These are phyloP conservation scores for Diaporthe australafricana DNA, from an alignment of 2,329 filamentous ascomycete genomes.

Conservation along the genomic window DNA sequence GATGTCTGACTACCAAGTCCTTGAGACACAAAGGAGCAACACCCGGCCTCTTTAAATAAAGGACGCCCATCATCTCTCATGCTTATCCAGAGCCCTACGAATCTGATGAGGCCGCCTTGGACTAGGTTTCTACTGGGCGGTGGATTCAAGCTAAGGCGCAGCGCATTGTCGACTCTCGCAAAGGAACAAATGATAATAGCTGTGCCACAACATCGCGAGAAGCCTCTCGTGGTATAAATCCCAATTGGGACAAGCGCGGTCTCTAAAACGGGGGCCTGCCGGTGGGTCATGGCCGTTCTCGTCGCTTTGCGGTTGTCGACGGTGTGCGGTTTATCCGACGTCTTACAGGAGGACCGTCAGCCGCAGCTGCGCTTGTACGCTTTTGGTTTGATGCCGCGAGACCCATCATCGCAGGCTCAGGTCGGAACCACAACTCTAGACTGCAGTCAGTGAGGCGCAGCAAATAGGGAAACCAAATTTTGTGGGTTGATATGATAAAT, in stretches of 20 bases:
- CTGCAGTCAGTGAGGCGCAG: background rate
- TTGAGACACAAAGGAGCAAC: background rate
- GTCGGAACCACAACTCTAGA: background rate
- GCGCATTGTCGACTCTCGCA: background rate
- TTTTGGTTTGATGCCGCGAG: constrained; percentile 18
- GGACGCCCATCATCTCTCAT: background rate
- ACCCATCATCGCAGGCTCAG: background rate
- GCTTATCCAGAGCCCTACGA: background rate
- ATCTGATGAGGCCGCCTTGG: constrained; percentile 3
- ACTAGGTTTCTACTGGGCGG: background rate
- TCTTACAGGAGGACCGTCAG: background rate
- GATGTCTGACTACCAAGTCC: background rate
- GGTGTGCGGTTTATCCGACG: constrained; percentile 7
- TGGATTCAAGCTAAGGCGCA: background rate
- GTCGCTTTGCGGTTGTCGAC: background rate
- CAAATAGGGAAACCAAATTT: background rate
- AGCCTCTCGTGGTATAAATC: constrained; percentile 28
- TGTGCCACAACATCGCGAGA: background rate
- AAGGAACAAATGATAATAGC: constrained; percentile 20
- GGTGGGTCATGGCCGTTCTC: background rate
- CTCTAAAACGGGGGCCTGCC: background rate
- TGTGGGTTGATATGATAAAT: background rate
- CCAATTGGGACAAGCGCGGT: constrained; percentile 15
- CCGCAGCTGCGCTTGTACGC: constrained; percentile 21
- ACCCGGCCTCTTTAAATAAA: background rate